Evolutionary conservation across 2,329 filamentous ascomycete species (phyloP).

Genomic region (Phialophora expanda): DNA sequence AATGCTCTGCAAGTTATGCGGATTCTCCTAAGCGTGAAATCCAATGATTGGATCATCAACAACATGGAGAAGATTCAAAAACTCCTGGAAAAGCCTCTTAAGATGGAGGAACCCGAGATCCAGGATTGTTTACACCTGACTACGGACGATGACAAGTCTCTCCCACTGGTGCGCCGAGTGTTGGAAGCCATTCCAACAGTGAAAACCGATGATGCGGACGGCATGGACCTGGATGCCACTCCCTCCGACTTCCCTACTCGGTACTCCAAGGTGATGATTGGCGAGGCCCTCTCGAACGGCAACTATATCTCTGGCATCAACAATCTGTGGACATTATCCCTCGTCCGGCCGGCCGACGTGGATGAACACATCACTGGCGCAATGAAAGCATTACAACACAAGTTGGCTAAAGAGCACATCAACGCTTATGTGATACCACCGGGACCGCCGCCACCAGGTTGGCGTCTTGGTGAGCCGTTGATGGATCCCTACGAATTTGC

Average conservation of each 20-base stretch:
- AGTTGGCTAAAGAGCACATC: slow-evolving; percentile 92
- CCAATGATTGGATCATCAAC: slow-evolving; percentile 86
- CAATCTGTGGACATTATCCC: slow-evolving; percentile 87
- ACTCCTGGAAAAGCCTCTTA: slow-evolving; percentile 84
- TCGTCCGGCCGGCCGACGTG: slow-evolving; percentile 82
- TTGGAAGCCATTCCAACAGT: slow-evolving; percentile 87
- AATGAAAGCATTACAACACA: slow-evolving; percentile 91
- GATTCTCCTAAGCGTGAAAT: slow-evolving; percentile 83
- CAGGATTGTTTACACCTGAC: slow-evolving; percentile 86
- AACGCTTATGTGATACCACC: slow-evolving; percentile 64
- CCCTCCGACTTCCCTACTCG: slow-evolving; percentile 80
- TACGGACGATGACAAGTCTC: slow-evolving; percentile 71
- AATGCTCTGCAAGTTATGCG: slow-evolving; percentile 93
- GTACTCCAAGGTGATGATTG: slow-evolving; percentile 82
- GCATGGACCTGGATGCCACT: slow-evolving; percentile 72
- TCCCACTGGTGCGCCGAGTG: slow-evolving; percentile 62
- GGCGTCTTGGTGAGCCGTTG: slow-evolving; percentile 48
- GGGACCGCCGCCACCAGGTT: slow-evolving; percentile 46
- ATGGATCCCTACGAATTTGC: slow-evolving; percentile 78
- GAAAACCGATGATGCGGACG: slow-evolving; percentile 82
- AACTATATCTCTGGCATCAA: slow-evolving; percentile 90
- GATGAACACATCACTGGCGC: slow-evolving; percentile 85
- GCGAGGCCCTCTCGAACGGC: slow-evolving; percentile 79
- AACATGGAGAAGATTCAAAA: slow-evolving; percentile 81
- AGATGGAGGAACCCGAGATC: slow-evolving; percentile 86